phyloP scores from a whole-genome alignment of 129 eudicot species.

The Pseudognaphalium luteoalbum region DNA sequence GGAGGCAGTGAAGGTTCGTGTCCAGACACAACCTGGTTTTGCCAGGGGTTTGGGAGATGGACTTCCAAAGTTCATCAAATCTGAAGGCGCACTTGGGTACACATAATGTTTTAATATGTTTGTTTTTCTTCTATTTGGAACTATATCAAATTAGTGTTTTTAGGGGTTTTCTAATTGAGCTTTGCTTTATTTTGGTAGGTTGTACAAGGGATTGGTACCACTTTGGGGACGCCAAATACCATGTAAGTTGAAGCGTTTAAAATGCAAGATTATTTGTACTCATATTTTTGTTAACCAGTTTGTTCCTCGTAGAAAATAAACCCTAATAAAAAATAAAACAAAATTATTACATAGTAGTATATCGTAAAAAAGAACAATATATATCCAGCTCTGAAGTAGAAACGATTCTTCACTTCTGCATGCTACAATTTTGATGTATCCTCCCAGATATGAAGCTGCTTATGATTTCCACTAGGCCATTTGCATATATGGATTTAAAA shows the following conservation, averaged over 20 bases:
- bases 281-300: not conserved
- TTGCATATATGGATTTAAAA: not conserved
- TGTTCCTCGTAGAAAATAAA: not conserved
- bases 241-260: conserved; percentile 54
- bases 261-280: not conserved
- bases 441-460: not conserved
- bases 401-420: not conserved
- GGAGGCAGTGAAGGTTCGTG: conserved; percentile 93
- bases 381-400: not conserved
- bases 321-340: not conserved
- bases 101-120: not conserved
- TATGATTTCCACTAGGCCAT: not conserved
- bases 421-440: not conserved
- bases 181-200: conserved; percentile 38
- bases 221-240: conserved; percentile 97
- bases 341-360: not conserved
- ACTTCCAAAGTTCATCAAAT: conserved; percentile 74
- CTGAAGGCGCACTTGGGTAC: conserved; percentile 89
- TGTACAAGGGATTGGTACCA: conserved; percentile 89
- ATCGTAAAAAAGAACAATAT: not conserved
- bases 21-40: conserved; percentile 95
- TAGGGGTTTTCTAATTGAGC: not conserved
- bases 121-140: not conserved
- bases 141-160: not conserved
- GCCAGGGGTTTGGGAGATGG: conserved; percentile 90